These are phyloP conservation scores for Pyropia haitanensis DNA, from an alignment of 23 red algal genomes.

Conservation along the genomic window DNA sequence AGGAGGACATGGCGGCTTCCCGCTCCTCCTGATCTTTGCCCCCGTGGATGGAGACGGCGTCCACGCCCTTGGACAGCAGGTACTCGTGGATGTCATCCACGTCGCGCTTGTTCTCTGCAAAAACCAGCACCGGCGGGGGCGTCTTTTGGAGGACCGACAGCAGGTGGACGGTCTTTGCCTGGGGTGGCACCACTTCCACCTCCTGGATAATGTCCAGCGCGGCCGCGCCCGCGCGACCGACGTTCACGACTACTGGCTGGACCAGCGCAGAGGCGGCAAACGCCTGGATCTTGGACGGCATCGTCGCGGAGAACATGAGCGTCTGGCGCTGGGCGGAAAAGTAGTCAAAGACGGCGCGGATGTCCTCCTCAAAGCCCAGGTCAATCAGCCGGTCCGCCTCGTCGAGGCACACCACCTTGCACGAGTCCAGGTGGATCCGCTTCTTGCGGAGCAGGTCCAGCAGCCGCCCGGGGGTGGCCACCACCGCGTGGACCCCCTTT, in stretches of 20 bases:
- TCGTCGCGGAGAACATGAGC: constrained; percentile 94
- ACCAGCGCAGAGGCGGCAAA: constrained; percentile 83
- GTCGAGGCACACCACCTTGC: constrained; percentile 63
- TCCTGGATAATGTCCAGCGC: constrained; percentile 69
- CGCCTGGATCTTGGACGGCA: constrained; percentile 72
- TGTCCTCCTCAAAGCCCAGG: constrained; percentile 82
- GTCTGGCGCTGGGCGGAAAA: constrained; percentile 83
- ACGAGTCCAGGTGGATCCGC: constrained; percentile 55
- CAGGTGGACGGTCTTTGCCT: constrained; percentile 54
- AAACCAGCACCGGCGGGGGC: constrained; percentile 70
- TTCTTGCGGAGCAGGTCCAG: constrained; percentile 59
- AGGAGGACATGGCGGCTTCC: constrained; percentile 54
- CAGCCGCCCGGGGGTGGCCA: constrained; percentile 71
- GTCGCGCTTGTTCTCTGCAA: constrained; percentile 68
- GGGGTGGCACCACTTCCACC: constrained; percentile 49
- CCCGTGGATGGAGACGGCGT: constrained; percentile 67
- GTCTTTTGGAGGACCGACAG: constrained; percentile 70
- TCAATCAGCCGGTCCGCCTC: constrained; percentile 93
- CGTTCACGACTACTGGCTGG: constrained; percentile 63
- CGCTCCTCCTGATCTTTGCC: constrained; percentile 80
- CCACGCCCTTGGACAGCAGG: constrained; percentile 64
- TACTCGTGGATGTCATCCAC: constrained; percentile 86
- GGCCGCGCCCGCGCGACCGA: constrained; percentile 71
- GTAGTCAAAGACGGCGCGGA: constrained; percentile 74
- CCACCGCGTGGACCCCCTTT: constrained; percentile 56